phyloP scores from a whole-genome alignment of 2,329 filamentous ascomycete genomes.

The Aspergillus quadrilineatus region DNA sequence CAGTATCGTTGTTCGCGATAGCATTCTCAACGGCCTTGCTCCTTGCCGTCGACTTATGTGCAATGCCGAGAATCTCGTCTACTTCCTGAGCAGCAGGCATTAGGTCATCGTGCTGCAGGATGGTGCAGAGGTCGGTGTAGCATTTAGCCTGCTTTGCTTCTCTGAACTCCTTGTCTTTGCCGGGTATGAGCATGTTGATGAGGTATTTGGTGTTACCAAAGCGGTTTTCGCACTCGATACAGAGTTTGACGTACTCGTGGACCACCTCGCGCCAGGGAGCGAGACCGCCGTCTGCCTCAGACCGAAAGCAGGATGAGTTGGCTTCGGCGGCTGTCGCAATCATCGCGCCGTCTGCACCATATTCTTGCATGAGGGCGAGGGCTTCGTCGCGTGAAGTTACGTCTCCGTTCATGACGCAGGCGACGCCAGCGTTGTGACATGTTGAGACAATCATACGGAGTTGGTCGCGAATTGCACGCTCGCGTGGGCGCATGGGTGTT shows the following conservation, averaged over 20 bases:
- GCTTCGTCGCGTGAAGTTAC: slow-evolving; percentile 74
- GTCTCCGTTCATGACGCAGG: slow-evolving; percentile 94
- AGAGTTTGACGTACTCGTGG: slow-evolving; percentile 68
- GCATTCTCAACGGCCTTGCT: slow-evolving; percentile 35
- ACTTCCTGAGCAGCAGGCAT: slow-evolving; percentile 62
- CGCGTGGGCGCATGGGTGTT: slow-evolving; percentile 88
- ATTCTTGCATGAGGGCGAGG: slow-evolving; percentile 69
- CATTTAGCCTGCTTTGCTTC: slow-evolving; percentile 65
- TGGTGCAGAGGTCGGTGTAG: slow-evolving; percentile 67
- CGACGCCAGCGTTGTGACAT: slow-evolving; percentile 81
- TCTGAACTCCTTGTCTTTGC: slow-evolving; percentile 68
- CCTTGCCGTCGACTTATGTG: slow-evolving; percentile 26
- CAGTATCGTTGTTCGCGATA: slow-evolving; percentile 36
- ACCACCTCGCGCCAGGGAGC: slow-evolving; percentile 76
- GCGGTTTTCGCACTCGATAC: slow-evolving; percentile 77
- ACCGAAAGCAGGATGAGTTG: slow-evolving; percentile 84
- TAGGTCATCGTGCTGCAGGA: slow-evolving; percentile 64
- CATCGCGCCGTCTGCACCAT: slow-evolving; percentile 91
- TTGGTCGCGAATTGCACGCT: slow-evolving; percentile 82
- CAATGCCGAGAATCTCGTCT: slow-evolving; percentile 57
- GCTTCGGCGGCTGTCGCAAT: slow-evolving; percentile 90
- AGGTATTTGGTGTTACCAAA: slow-evolving; percentile 93
- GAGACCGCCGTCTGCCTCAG: slow-evolving; percentile 66
- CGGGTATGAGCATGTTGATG: slow-evolving; percentile 79
- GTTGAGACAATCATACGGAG: slow-evolving; percentile 78